Conservation (phyloP, 164 flowering plant species). For the Macadamia integrifolia region DNA sequence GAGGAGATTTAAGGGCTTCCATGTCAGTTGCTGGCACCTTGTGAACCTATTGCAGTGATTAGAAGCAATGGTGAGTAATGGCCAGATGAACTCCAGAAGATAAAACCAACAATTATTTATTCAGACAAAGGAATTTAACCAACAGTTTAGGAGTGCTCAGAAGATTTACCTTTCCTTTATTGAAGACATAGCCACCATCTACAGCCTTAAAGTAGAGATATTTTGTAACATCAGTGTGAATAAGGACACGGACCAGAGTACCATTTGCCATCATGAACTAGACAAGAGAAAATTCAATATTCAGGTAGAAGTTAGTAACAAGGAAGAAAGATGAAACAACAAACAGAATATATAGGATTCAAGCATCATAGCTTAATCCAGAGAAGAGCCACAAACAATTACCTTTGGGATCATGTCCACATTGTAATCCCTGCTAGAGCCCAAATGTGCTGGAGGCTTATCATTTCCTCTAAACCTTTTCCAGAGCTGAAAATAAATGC, state of each 20-base stretch:
- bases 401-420: conserved; percentile 98
- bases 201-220: conserved; percentile 83
- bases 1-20: conserved; percentile 94
- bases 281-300: conserved; percentile 12
- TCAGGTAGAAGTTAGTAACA: background rate
- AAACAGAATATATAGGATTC: background rate
- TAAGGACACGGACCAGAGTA: conserved; percentile 79
- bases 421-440: conserved; percentile 88
- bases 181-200: conserved; percentile 86
- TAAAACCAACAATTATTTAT: background rate
- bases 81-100: background rate
- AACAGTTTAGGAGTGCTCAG: no score
- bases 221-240: conserved; percentile 90
- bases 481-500: conserved; percentile 59
- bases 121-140: background rate
- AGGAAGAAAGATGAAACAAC: background rate
- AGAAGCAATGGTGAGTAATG: conserved; percentile 1
- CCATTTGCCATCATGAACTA: conserved; percentile 99
- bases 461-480: conserved; percentile 74
- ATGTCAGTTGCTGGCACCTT: conserved; percentile 95
- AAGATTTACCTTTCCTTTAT: conserved; percentile 69
- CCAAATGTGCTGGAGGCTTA: conserved; percentile 75
- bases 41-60: conserved; percentile 51
- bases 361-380: background rate
- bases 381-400: background rate